These are phyloP conservation scores for Sporothrix sp. DNA, from an alignment of 2,329 filamentous ascomycete genomes.

Conservation along the genomic window DNA sequence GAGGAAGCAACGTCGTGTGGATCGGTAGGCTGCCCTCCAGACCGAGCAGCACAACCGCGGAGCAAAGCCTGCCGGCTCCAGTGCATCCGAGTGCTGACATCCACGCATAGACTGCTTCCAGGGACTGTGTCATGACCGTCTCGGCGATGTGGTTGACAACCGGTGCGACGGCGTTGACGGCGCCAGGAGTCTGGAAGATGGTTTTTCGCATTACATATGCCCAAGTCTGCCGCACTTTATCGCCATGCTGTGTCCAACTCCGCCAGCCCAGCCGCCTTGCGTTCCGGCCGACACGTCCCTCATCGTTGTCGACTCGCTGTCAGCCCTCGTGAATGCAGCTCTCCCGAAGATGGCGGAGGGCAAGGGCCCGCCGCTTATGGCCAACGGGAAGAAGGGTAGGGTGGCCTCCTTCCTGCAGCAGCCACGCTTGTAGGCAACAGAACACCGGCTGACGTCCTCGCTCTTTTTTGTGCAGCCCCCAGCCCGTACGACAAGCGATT, in stretches of 20 bases:
- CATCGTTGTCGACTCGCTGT: constrained; percentile 69
- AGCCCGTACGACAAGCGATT: constrained; percentile 20
- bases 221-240: constrained; percentile 62
- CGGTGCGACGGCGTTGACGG: background rate
- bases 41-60: too few species aligned
- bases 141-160: constrained; percentile 23
- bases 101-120: constrained; percentile 38
- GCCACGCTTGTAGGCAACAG: too few species aligned
- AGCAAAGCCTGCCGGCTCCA: too few species aligned
- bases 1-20: constrained; percentile 63
- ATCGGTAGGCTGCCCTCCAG: constrained; percentile 51
- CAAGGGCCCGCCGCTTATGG: constrained; percentile 12
- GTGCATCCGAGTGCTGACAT: background rate
- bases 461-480: constrained; percentile 5
- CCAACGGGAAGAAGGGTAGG: constrained; percentile 14
- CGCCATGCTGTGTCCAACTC: constrained; percentile 62
- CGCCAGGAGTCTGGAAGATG: constrained; percentile 24
- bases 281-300: constrained; percentile 55
- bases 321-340: constrained; percentile 64
- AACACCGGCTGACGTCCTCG: too few species aligned
- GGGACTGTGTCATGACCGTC: constrained; percentile 29
- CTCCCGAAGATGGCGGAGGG: constrained; percentile 49
- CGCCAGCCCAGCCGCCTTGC: constrained; percentile 48
- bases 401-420: too few species aligned
- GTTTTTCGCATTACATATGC: constrained; percentile 40